Evolutionary conservation across 2,329 filamentous ascomycete species (phyloP).

Genomic region (Penicillium hesseltinei): DNA sequence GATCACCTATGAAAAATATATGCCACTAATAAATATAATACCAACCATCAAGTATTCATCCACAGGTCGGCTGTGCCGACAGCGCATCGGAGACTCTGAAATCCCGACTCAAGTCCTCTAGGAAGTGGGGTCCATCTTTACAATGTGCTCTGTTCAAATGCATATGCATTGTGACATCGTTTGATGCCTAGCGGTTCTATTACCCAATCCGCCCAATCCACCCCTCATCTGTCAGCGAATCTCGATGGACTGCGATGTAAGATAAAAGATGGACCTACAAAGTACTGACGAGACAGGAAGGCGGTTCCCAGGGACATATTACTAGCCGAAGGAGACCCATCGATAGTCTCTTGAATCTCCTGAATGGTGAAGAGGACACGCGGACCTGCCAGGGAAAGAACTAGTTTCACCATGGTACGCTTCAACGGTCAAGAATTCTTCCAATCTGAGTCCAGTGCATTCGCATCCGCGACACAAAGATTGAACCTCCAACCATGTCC

Average conservation of each 20-base stretch:
- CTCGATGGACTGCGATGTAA: not conserved
- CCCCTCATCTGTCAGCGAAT: not conserved
- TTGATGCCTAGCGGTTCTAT: not conserved
- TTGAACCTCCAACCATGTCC: not conserved
- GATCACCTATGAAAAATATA: not conserved
- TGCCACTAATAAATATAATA: not conserved
- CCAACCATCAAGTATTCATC: not conserved
- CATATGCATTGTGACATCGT: constrained; percentile 4
- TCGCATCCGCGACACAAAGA: not conserved
- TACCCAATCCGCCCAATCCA: not conserved
- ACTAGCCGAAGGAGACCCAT: not conserved
- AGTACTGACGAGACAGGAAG: not conserved
- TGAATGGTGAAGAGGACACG: not conserved
- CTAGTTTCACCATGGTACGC: not conserved
- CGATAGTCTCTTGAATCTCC: not conserved
- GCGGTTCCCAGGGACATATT: not conserved
- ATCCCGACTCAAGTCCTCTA: not conserved
- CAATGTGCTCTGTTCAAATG: too few species aligned
- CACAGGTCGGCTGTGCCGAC: not conserved
- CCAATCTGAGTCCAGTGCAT: not conserved
- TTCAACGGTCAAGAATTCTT: not conserved
- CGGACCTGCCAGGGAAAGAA: not conserved
- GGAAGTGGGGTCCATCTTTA: not conserved
- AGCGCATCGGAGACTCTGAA: not conserved
- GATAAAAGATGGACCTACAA: not conserved